phyloP scores from a whole-genome alignment of 129 eudicot genomes.

The Escallonia herrerae region DNA sequence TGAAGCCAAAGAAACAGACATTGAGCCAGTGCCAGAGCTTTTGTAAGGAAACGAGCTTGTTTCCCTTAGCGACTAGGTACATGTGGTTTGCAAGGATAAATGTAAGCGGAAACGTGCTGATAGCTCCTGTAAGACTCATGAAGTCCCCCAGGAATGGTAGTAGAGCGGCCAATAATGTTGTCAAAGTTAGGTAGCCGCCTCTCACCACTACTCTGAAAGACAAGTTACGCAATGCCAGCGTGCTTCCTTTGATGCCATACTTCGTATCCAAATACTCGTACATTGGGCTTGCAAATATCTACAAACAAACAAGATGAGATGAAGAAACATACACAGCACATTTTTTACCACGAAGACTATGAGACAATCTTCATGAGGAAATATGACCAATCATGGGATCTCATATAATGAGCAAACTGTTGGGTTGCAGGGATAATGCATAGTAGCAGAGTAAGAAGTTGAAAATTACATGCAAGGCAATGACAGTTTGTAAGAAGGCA shows the following conservation, averaged over 20 bases:
- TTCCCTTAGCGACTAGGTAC: constrained; percentile 66
- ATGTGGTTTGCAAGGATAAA: constrained; percentile 96
- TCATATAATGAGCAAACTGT: not conserved
- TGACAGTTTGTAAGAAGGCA: constrained; percentile 68
- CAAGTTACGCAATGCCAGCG: constrained; percentile 47
- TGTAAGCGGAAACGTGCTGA: constrained; percentile 90
- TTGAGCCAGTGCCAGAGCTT: constrained; percentile 88
- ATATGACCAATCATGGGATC: too few species aligned
- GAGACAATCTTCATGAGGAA: too few species aligned
- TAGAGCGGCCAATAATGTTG: constrained; percentile 63
- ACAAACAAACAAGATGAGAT: constrained; percentile 9
- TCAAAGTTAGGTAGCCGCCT: constrained; percentile 61
- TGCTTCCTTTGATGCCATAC: constrained; percentile 57
- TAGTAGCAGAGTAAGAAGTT: not conserved
- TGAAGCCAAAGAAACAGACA: constrained; percentile 48
- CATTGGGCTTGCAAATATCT: constrained; percentile 98
- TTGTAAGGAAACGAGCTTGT: constrained; percentile 26
- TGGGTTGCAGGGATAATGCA: not conserved
- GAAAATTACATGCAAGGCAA: constrained; percentile 69
- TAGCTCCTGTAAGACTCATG: constrained; percentile 93
- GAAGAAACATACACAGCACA: not conserved
- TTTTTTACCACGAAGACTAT: too few species aligned
- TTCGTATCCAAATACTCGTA: constrained; percentile 87
- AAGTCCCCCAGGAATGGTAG: constrained; percentile 92
- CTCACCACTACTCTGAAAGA: constrained; percentile 56